Base-by-base conservation (phyloP, 441 rosid genomes). In the Flueggea neowawraea region DNA sequence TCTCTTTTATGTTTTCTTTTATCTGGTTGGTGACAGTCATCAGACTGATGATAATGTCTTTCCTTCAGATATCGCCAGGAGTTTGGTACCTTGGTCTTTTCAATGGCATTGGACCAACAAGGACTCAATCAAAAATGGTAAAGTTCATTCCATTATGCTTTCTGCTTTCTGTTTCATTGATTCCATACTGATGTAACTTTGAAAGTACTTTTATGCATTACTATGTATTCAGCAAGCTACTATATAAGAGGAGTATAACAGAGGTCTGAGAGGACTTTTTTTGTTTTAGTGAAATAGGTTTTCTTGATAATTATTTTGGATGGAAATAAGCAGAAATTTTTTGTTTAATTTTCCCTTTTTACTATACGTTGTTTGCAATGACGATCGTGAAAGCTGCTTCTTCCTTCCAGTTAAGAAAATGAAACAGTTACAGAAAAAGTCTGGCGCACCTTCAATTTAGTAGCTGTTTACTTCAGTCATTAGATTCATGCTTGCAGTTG, bases 61-160 rank as follows among this genome's bases (percentile, higher is more conserved):
- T 13, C 67, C 45, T 71, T 70, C 83, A 95, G 97, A 82, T 91
- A 77, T 75, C 92, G 62, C 83, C 97, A 22, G 95, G 99, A 72
- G 90, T 82, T 69, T 87, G 91, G 88, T 95, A 89, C 72, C 76
- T 91, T 58, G 97, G 96, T 66, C 87, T 91, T 75, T 95, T 95
- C 69, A 95, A 95, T 43, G 99, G 99, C 50, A 70, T 91, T 69
- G 99, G 97, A 51, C 82, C 86, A 70, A 76, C 82, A 39, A 88
- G 94, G 74, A 80, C 99, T 45, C 97, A 91, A 61, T 89, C 89
- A 57, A 95, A 91, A 78, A 91, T 94, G 99, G 96, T 94, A 83
- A 57, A 13, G 8, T 44, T 62, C 32, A 62, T 61, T 61, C 9
- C 28, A 22, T 22, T 22, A 22, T 22, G 28, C 28, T 22, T 22